These are phyloP conservation scores for Massarina eburnea DNA, from an alignment of 2,329 filamentous ascomycete genomes.

Conservation along the genomic window DNA sequence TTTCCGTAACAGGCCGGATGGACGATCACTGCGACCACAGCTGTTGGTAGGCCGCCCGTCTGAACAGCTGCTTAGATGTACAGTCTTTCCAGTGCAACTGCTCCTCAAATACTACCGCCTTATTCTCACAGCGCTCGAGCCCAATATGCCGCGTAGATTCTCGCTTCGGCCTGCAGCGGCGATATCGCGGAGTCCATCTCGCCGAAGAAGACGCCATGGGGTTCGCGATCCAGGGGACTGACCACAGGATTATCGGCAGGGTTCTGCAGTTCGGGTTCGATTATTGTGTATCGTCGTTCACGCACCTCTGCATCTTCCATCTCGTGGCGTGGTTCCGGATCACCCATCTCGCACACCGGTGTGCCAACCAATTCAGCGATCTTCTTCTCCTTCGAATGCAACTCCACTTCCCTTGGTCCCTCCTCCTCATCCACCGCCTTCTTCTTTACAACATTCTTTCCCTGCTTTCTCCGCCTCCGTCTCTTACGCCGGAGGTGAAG, in stretches of 20 bases:
- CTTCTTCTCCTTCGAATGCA: constrained; percentile 15
- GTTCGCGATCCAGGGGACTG: constrained; percentile 6
- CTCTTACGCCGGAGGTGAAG: constrained; percentile 13
- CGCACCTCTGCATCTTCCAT: constrained; percentile 18
- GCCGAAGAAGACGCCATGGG: constrained; percentile 5
- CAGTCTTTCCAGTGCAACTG: neutral
- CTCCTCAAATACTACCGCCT: neutral
- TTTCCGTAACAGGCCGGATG: too few relatives aligned
- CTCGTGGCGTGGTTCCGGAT: constrained; percentile 19
- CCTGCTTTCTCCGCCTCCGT: constrained; percentile 6
- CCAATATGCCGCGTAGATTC: constrained; percentile 7
- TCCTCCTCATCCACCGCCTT: neutral
- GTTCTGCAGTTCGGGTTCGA: constrained; percentile 2
- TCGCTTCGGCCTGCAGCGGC: constrained; percentile 5
- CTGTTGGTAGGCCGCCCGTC: too few relatives aligned
- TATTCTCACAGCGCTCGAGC: constrained; percentile 1
- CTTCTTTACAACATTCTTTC: constrained; percentile 6
- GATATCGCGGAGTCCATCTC: constrained; percentile 6
- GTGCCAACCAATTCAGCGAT: constrained; percentile 15
- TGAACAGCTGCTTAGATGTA: neutral
- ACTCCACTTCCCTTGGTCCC: constrained; percentile 4
- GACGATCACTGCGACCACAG: too few relatives aligned
- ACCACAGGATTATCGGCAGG: constrained; percentile 7
- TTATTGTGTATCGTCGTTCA: constrained; percentile 8
- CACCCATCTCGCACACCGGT: constrained; percentile 17